Evolutionary conservation across 768 basidiomycete genomes (phyloP).

Genomic region (Auriscalpium vulgare): DNA sequence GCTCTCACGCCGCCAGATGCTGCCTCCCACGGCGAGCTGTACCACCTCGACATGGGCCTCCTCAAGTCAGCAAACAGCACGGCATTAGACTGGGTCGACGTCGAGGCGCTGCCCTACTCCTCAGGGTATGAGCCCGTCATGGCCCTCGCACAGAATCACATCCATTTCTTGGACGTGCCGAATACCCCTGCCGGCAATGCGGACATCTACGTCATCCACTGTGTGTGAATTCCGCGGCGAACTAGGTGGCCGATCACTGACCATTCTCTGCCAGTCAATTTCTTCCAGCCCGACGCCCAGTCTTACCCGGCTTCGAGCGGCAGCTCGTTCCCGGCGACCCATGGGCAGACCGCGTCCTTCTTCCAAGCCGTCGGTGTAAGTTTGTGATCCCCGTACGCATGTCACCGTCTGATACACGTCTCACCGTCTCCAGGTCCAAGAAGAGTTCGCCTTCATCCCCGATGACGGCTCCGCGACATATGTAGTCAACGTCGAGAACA

Average conservation of each 20-base stretch:
- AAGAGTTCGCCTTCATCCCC: constrained; percentile 73
- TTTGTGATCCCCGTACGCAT: neutral
- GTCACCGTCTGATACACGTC: neutral
- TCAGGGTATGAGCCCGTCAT: constrained; percentile 60
- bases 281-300: constrained; percentile 68
- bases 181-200: constrained; percentile 58
- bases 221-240: constrained; percentile 25
- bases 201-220: constrained; percentile 84
- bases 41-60: constrained; percentile 58
- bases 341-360: constrained; percentile 65
- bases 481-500: constrained; percentile 65
- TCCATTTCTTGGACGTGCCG: constrained; percentile 75
- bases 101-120: constrained; percentile 46
- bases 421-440: constrained; percentile 40
- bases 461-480: constrained; percentile 67
- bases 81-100: constrained; percentile 57
- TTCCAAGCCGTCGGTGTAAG: constrained; percentile 49
- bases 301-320: constrained; percentile 41
- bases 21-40: constrained; percentile 57
- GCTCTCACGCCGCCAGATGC: constrained; percentile 42
- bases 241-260: neutral
- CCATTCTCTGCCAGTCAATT: constrained; percentile 43
- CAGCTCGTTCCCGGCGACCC: constrained; percentile 54
- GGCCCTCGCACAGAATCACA: constrained; percentile 81
- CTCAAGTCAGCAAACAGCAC: constrained; percentile 53